Conservation (phyloP, 768 basidiomycete genomes). For the Rhizopogon rudus region DNA sequence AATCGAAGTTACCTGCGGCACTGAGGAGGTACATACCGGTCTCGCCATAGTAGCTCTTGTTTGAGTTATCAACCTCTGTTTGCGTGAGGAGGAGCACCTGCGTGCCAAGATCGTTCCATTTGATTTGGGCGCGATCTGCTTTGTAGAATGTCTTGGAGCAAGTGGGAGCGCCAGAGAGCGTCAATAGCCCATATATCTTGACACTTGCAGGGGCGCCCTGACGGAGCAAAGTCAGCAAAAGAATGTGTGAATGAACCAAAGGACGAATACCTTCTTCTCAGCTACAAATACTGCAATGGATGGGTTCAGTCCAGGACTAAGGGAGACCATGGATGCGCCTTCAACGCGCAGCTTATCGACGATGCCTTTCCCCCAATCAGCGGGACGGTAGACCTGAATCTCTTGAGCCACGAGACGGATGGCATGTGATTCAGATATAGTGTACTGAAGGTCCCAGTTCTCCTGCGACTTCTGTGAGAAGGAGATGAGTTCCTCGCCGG, state of each 20-base stretch:
- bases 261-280: conserved; percentile 73
- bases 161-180: conserved; percentile 59
- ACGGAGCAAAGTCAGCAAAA: neutral
- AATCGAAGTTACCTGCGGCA: conserved; percentile 91
- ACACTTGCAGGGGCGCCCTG: conserved; percentile 87
- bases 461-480: conserved; percentile 90
- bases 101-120: conserved; percentile 95
- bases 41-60: conserved; percentile 98
- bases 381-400: conserved; percentile 78
- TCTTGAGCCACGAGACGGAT: conserved; percentile 76
- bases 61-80: conserved; percentile 95
- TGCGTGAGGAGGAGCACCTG: conserved; percentile 89
- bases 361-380: conserved; percentile 75
- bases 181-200: conserved; percentile 72
- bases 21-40: conserved; percentile 71
- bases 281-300: conserved; percentile 89
- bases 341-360: conserved; percentile 81
- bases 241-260: neutral
- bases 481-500: conserved; percentile 80
- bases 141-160: conserved; percentile 93
- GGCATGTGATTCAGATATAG: conserved; percentile 84
- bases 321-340: conserved; percentile 67
- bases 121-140: conserved; percentile 84
- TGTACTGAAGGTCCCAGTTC: conserved; percentile 89
- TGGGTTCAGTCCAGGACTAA: conserved; percentile 84